A percentile compares a stretch with the other conserved stretches of the same genome.
Conservation (phyloP, 179 eudicot species). For the Silene noctiflora region DNA sequence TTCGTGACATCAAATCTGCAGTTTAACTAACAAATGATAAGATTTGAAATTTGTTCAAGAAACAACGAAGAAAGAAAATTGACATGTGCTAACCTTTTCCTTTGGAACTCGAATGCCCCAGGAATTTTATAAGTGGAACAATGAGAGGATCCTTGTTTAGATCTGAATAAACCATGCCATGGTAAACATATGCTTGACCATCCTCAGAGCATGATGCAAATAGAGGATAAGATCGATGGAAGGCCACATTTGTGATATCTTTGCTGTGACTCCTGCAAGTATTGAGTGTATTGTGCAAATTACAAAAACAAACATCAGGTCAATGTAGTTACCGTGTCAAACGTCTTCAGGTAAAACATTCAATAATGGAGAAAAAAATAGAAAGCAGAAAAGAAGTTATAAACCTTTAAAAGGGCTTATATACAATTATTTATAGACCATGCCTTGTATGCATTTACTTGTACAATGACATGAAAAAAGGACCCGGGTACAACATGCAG, state of each 20-base stretch:
- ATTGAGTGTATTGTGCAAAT: background rate
- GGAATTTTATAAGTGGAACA: constrained; percentile 71
- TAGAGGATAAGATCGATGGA: constrained; percentile 88
- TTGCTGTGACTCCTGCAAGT: constrained; percentile 66
- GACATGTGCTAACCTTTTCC: constrained; percentile 57
- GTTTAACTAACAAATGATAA: background rate
- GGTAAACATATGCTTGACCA: constrained; percentile 77
- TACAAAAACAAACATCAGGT: constrained; percentile 4
- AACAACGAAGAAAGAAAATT: background rate
- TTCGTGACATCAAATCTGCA: too few relatives aligned
- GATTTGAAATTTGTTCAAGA: background rate
- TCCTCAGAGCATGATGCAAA: constrained; percentile 95
- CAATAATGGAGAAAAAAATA: background rate
- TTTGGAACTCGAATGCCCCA: constrained; percentile 63
- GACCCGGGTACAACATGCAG: background rate
- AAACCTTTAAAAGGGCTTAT: background rate
- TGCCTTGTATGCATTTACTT: background rate
- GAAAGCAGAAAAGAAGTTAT: background rate
- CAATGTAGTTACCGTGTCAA: background rate
- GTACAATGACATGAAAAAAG: background rate
- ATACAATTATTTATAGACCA: background rate
- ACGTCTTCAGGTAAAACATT: background rate
- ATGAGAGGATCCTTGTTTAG: constrained; percentile 83
- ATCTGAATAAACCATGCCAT: constrained; percentile 98
- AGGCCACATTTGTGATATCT: constrained; percentile 81